Evolutionary conservation across 305 asterid genomes (phyloP).

Genomic region (Caryopteris hybrid): DNA sequence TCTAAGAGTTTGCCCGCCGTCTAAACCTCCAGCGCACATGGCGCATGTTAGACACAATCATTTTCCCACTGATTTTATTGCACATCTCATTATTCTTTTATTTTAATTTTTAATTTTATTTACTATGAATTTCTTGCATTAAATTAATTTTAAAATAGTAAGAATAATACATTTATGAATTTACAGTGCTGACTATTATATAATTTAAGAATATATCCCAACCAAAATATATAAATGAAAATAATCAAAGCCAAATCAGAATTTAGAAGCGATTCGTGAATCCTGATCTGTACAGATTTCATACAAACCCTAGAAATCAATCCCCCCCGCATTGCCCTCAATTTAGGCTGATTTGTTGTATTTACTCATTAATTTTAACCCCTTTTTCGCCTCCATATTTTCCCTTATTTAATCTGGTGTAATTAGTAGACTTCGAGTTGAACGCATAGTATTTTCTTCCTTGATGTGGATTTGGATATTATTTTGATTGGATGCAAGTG

Average conservation of each 20-base stretch:
- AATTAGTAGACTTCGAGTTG: constrained; percentile 26
- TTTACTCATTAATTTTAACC: constrained; percentile 7
- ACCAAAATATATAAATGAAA: neutral
- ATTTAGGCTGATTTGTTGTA: constrained; percentile 14
- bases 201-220: neutral
- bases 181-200: neutral
- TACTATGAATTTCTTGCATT: neutral
- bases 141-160: neutral
- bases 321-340: constrained; percentile 22
- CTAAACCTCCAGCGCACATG: constrained; percentile 22
- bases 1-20: constrained; percentile 8
- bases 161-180: neutral
- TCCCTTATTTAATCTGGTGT: constrained; percentile 8
- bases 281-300: constrained; percentile 34
- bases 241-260: neutral
- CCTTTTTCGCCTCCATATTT: neutral
- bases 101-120: neutral
- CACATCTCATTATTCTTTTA: neutral
- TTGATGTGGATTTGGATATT: constrained; percentile 14
- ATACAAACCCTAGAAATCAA: constrained; percentile 39
- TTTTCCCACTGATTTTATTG: constrained; percentile 11
- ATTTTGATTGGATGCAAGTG: constrained; percentile 21
- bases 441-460: constrained; percentile 4
- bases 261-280: constrained; percentile 18
- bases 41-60: constrained; percentile 25